Evolutionary conservation across 2,329 filamentous ascomycete genomes (phyloP), one percentile per base, ranked within the genome.

Genomic region (Sporothrix inflata): DNA sequence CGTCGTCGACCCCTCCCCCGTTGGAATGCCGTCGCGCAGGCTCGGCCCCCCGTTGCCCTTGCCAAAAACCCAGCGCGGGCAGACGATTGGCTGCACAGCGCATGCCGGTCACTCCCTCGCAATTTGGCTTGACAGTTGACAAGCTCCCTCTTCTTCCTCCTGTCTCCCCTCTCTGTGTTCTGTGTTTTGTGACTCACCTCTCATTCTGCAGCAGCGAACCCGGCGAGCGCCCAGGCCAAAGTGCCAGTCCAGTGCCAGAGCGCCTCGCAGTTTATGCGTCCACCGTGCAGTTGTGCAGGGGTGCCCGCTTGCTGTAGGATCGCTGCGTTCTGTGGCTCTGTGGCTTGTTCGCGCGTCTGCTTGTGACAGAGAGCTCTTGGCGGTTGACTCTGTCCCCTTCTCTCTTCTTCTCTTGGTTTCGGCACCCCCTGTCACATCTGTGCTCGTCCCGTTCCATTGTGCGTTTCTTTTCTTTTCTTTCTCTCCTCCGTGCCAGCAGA

Each of bases 91-190:
- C 60, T 65, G 60, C 38, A 40, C 38, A 42, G 34, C 11, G 60
- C 60, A 66, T 66, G 61, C 61, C 42, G 40, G 61, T 19, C 61
- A 66, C 61, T 66, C 61, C 60, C 61, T 66, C 61, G 61, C 61
- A 66, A 49, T 66, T 49, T 49, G 40, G 24, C 60, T 45, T 24
- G 60, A 45, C 38, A 42, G 11, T 65, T 27, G 38, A 42, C 60
- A 45, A 45, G 38, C 60, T 27, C 21, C 14, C 61, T 19, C 24
- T 27, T 27, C 38, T n/a, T 53, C 45, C 30, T 38, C 30, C 16
- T 61, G n/a, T 7, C 34, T 21, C 60, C 8, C 21, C 27, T n/a
- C n/a, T 8, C 45, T 45, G 38, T 27, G 16, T n/a, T 53, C 27
- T 67, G 45, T 27, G 16, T n/a, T 53, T 19, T 67, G 45, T 67